Base-by-base conservation (phyloP, 371 early-diverging fungal genomes). In the Mucor mucedo region DNA sequence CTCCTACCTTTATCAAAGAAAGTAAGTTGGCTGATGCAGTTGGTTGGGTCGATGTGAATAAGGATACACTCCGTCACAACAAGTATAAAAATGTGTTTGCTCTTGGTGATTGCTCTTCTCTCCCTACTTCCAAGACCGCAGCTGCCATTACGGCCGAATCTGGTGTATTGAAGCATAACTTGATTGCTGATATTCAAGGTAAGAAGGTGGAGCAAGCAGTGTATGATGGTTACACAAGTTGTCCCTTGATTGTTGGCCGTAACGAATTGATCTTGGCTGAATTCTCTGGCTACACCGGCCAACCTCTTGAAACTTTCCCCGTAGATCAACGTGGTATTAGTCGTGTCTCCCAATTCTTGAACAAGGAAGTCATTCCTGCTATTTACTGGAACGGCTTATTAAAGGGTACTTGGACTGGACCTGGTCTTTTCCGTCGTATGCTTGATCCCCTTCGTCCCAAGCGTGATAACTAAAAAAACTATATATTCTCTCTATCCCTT, bases 81-180 rank as follows among this genome's bases (percentile, higher is more conserved):
- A 89, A 86, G 69, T 95, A 86, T 74, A 62, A 84, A 63, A 93
- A 95, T 58, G 81, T 95, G 21, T 95, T 87, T 66, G 75, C 93
- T 7, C 78, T 95, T 2, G 95, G 95, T 61, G 95, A 95, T 71
- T 87, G 89, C 70, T 88, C 91, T 21, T 87, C 87, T 16, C 77
- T 90, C 33, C 95, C 95, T n/a, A 94, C 95, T 1, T 92, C 92
- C 69, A 95, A 95, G 81, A 95, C 95, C 1, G 95, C 94, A 1
- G 95, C 94, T 16, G 95, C 95, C 16, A 92, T 91, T 58, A 89
- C 94, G 6, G 87, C 85, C 39, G 90, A 95, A 79, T 87, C 93
- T 4, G 85, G 80, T 27, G 91, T 93, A 1, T 69, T 93, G 35
- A 90, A 87, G 72, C 76, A 80, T 70, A 95, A 95, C 75, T 72